A percentile compares a stretch with the other conserved stretches of the same genome.
Conservation (phyloP, 805 yeast species). For the Lachancea sp. region DNA sequence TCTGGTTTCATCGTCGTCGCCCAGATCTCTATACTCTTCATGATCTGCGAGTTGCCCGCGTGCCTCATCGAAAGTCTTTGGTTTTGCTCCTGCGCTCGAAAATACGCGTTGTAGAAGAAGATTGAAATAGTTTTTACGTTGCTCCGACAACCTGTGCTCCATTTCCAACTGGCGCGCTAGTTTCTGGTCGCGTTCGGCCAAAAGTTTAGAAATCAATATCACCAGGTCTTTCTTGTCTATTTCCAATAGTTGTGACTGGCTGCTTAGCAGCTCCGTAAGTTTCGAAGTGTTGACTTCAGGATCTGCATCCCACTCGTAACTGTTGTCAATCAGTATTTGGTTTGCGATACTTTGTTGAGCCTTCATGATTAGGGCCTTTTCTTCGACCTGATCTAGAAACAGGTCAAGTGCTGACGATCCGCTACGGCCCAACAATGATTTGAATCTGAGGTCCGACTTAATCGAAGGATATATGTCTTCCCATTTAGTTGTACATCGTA, state of each 20-base stretch:
- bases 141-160: slow-evolving; percentile 14
- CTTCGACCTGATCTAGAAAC: slow-evolving; percentile 68
- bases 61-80: slow-evolving; percentile 35
- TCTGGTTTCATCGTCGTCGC: slow-evolving; percentile 25
- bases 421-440: slow-evolving; percentile 59
- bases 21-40: slow-evolving; percentile 34
- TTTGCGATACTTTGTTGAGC: slow-evolving; percentile 56
- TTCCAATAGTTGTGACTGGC: slow-evolving; percentile 21
- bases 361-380: slow-evolving; percentile 47
- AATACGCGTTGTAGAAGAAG: slow-evolving; percentile 20
- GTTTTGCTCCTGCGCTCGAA: slow-evolving; percentile 19
- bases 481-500: slow-evolving; percentile 55
- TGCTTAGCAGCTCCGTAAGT: slow-evolving; percentile 15
- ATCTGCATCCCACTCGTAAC: slow-evolving; percentile 21
- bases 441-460: slow-evolving; percentile 50
- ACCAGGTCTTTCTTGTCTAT: slow-evolving; percentile 28
- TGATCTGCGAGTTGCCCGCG: slow-evolving; percentile 25
- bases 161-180: slow-evolving; percentile 18
- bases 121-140: slow-evolving; percentile 25
- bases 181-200: slow-evolving; percentile 22
- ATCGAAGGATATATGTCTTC: slow-evolving; percentile 44
- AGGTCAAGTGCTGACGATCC: slow-evolving; percentile 76
- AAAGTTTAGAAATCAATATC: slow-evolving; percentile 26
- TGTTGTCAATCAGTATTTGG: slow-evolving; percentile 39
- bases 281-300: slow-evolving; percentile 11